These are phyloP conservation scores for Cladorrhinum sp. DNA, from an alignment of 2,329 filamentous ascomycete genomes.

Conservation along the genomic window DNA sequence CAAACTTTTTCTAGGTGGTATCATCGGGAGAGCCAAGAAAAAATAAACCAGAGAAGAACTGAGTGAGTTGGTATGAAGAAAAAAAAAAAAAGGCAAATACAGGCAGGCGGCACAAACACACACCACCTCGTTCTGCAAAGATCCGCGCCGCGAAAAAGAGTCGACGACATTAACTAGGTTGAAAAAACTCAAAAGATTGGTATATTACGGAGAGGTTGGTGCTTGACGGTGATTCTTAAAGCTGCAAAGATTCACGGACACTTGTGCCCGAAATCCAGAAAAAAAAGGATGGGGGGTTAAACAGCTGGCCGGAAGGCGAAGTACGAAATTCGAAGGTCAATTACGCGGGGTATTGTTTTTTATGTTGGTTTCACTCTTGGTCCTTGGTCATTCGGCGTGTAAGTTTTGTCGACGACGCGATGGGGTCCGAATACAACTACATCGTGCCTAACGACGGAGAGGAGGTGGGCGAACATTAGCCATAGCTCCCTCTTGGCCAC, in stretches of 20 bases:
- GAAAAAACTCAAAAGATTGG: slow-evolving; percentile 7
- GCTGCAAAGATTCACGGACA: neutral
- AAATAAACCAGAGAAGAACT: slow-evolving; percentile 1
- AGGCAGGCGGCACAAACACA: slow-evolving; percentile 11
- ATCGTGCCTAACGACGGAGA: slow-evolving; percentile 29
- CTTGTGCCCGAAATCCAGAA: neutral
- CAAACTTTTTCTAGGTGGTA: slow-evolving; percentile 32
- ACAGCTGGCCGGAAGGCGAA: slow-evolving; percentile 12
- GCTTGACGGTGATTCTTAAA: slow-evolving; percentile 5
- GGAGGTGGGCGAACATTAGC: slow-evolving; percentile 32
- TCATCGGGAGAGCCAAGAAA: slow-evolving; percentile 25
- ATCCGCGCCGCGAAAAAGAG: neutral
- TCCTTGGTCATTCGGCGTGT: neutral
- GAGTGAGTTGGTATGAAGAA: slow-evolving; percentile 2
- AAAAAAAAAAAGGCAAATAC: slow-evolving; percentile 5
- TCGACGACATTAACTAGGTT: neutral
- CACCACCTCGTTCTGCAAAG: neutral
- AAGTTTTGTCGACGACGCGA: neutral
- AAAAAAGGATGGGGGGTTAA: slow-evolving; percentile 10
- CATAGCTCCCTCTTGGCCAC: slow-evolving; percentile 65
- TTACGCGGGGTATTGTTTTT: slow-evolving; percentile 2
- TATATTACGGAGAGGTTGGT: slow-evolving; percentile 20
- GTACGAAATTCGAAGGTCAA: slow-evolving; percentile 7
- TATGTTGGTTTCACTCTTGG: slow-evolving; percentile 8
- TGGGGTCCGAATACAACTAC: slow-evolving; percentile 1